These are phyloP conservation scores for Phytophthora sp. DNA, from an alignment of 352 stramenopile species.

Conservation along the genomic window DNA sequence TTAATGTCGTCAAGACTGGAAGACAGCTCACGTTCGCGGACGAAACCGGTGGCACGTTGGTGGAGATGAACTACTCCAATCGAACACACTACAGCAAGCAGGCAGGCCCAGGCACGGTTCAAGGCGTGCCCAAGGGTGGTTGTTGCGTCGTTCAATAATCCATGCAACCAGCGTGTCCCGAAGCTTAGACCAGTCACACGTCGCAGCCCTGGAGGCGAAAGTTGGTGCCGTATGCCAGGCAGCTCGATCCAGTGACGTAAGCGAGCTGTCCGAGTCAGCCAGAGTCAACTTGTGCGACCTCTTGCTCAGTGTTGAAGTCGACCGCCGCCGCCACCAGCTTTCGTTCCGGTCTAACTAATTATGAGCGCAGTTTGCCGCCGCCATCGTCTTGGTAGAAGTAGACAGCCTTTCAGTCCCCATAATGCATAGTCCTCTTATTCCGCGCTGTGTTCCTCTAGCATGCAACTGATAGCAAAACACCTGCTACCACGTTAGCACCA, in stretches of 20 bases:
- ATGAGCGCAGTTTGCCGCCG: slow-evolving; percentile 11
- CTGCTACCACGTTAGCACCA: not conserved
- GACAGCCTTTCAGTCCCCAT: not conserved
- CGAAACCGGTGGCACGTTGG: slow-evolving; percentile 56
- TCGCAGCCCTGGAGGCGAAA: not conserved
- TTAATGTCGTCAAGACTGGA: slow-evolving; percentile 29
- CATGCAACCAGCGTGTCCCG: not conserved
- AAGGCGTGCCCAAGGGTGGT: slow-evolving; percentile 30
- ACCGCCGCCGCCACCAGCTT: not conserved
- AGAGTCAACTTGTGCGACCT: slow-evolving; percentile 7
- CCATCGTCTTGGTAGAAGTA: slow-evolving; percentile 14
- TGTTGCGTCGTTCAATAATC: slow-evolving; percentile 29
- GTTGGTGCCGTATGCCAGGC: not conserved
- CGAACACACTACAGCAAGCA: slow-evolving; percentile 86
- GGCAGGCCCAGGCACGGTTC: slow-evolving; percentile 33
- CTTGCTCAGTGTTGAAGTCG: slow-evolving; percentile 7
- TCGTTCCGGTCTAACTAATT: slow-evolving; percentile 16
- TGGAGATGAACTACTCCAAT: slow-evolving; percentile 76
- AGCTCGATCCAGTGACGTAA: slow-evolving; percentile 4
- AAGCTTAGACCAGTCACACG: slow-evolving; percentile 5
- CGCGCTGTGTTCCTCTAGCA: not conserved
- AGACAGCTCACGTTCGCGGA: slow-evolving; percentile 71
- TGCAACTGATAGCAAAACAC: not conserved
- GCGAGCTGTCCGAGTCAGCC: not conserved
- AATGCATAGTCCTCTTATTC: slow-evolving; percentile 22